A percentile compares a stretch with the other conserved stretches of the same genome.
These are phyloP conservation scores for Fraxinus greggii DNA, from an alignment of 305 asterid genomes.

Conservation along the genomic window DNA sequence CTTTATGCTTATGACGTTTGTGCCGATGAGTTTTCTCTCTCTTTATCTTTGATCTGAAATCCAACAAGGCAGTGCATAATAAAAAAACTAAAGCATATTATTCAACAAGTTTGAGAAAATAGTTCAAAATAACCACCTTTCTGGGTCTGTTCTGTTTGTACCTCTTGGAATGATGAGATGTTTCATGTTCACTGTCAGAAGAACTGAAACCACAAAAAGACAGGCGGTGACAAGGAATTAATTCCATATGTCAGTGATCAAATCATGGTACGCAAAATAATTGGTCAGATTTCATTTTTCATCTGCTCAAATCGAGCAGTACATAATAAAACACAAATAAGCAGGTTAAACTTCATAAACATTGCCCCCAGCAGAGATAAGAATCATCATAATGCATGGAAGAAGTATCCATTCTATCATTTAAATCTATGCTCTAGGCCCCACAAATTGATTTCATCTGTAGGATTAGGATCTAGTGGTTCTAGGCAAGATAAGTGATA, in stretches of 20 bases:
- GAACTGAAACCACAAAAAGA: constrained; percentile 40
- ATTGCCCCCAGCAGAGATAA: background rate
- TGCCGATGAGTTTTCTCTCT: constrained; percentile 55
- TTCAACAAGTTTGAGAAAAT: constrained; percentile 9
- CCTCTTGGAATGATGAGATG: constrained; percentile 59
- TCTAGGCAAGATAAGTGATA: too few relatives aligned
- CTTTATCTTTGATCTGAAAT: constrained; percentile 72
- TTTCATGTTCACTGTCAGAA: constrained; percentile 58
- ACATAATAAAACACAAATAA: background rate
- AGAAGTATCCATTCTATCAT: background rate
- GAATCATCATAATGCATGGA: background rate
- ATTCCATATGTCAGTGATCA: background rate
- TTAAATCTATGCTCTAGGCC: background rate
- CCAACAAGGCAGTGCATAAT: constrained; percentile 23
- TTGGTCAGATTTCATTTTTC: background rate
- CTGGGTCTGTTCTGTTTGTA: constrained; percentile 55
- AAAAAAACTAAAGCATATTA: constrained; percentile 5
- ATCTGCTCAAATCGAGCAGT: background rate
- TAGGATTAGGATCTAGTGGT: too few relatives aligned
- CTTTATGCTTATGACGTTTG: constrained; percentile 61
- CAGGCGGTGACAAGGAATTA: background rate
- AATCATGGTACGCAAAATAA: background rate
- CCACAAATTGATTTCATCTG: background rate
- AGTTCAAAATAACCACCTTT: constrained; percentile 46
- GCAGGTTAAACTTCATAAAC: background rate